Evolutionary conservation across 768 basidiomycete genomes (phyloP), one percentile per base, ranked within the genome.

Genomic region (Dioszegia hungarica): DNA sequence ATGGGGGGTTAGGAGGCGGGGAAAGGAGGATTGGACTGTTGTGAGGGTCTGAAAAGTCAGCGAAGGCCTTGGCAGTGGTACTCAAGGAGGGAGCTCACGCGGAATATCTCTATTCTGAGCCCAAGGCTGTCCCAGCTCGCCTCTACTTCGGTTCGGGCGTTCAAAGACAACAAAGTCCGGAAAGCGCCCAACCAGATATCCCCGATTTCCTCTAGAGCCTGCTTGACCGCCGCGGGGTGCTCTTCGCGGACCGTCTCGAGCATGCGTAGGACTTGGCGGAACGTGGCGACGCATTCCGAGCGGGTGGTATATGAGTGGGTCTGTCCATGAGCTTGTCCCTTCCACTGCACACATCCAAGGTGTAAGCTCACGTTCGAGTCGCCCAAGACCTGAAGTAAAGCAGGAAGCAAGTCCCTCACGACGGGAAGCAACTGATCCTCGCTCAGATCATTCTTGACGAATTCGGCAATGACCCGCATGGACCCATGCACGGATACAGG

Each of bases 211-310:
- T 38, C 49, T 31, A 84, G 83, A 0, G 91, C 91, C 62, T 89
- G 86, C 67, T 88, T 88, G 34, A 89, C 89, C 0, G 88, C 83
- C 56, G 87, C 84, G 0, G 92, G 90, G 65, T 92, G 87, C 63
- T 91, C 87, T 33, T 91, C 90, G 73, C 92, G 91, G 55, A 98
- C 90, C 85, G 93, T 97, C 76, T 88, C 92, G 17, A 98, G 80
- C 5, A 91, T 86, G 49, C 84, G 83, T 3, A 95, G 80, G 68
- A 90, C 92, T 79, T 97, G 90, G 28, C 87, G 81, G 78, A 97
- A 97, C 29, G 95, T 90, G 3, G 86, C 82, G 15, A 99, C 81
- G 3, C 90, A 86, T 27, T 90, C 83, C 0, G 92, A 84, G 28
- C 94, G 85, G 6, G 94, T 95, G 5, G 86, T 79, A 0, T 89